A percentile compares a stretch with the other conserved stretches of the same genome.
Evolutionary conservation across 345 rosid genomes (phyloP).

Genomic region (Alliaria petiolata): DNA sequence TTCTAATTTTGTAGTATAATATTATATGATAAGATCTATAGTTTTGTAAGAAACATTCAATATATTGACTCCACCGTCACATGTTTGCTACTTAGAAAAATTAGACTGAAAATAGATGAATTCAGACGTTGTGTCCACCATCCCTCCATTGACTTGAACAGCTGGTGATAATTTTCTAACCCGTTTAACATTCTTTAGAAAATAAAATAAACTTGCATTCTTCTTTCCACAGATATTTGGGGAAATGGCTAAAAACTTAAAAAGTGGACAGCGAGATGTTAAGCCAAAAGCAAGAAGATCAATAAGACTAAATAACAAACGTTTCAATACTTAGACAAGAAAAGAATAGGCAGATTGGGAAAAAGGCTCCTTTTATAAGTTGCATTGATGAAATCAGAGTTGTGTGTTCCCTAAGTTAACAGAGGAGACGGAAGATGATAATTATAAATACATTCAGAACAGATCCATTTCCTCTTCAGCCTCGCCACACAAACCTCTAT

Average conservation of each 20-base stretch:
- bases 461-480: conserved; percentile 5
- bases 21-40: not conserved
- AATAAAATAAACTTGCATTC: not conserved
- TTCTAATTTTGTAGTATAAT: too few relatives aligned
- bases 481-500: conserved; percentile 25
- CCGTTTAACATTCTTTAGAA: not conserved
- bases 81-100: not conserved
- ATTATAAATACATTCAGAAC: conserved; percentile 21
- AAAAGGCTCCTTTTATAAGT: not conserved
- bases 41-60: not conserved
- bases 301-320: not conserved
- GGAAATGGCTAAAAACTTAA: not conserved
- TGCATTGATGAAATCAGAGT: conserved; percentile 15
- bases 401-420: conserved; percentile 9
- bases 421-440: conserved; percentile 1
- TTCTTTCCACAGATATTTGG: not conserved
- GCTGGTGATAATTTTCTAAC: not conserved
- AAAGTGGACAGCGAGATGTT: not conserved
- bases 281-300: not conserved
- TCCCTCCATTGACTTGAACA: not conserved
- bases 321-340: not conserved
- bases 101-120: not conserved
- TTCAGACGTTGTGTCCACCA: conserved; percentile 3
- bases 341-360: not conserved
- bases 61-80: not conserved